phyloP scores from a whole-genome alignment of 2,329 filamentous ascomycete genomes.

The Arthroderma sp. region DNA sequence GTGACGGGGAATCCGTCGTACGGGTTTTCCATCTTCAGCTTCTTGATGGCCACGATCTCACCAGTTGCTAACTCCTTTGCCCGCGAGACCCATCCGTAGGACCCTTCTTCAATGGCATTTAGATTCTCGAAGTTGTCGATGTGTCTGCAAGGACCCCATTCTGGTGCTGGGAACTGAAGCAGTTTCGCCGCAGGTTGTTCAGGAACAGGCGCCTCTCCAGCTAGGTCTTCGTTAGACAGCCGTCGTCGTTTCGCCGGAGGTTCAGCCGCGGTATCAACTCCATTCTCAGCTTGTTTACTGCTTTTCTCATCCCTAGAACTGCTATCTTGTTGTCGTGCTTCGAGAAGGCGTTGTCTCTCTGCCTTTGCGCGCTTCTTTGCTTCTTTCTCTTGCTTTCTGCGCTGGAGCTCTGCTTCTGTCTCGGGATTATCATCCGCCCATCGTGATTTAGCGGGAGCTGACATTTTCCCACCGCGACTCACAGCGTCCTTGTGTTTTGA shows the following conservation, averaged over 20 bases:
- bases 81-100: conserved; percentile 86
- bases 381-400: conserved; percentile 70
- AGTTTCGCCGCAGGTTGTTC: conserved; percentile 41
- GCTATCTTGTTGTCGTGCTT: conserved; percentile 20
- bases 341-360: conserved; percentile 61
- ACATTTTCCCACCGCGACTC: conserved; percentile 37
- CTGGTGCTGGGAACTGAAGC: conserved; percentile 56
- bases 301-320: conserved; percentile 9
- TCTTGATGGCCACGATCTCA: conserved; percentile 80
- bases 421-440: conserved; percentile 84
- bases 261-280: conserved; percentile 15
- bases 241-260: conserved; percentile 48
- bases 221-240: conserved; percentile 42
- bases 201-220: conserved; percentile 18
- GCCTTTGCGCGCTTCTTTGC: conserved; percentile 75
- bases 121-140: conserved; percentile 83
- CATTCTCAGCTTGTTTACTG: conserved; percentile 11
- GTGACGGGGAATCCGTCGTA: conserved; percentile 84
- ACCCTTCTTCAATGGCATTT: conserved; percentile 95
- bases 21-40: conserved; percentile 72
- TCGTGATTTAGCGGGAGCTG: conserved; percentile 56
- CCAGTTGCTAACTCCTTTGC: conserved; percentile 63
- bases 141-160: conserved; percentile 61
- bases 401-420: conserved; percentile 53
- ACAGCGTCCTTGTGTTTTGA: too few species aligned